A percentile compares a stretch with the other conserved stretches of the same genome.
These are phyloP conservation scores for Sordariomycetes sp. DNA, from an alignment of 2,329 filamentous ascomycete genomes.

Conservation along the genomic window DNA sequence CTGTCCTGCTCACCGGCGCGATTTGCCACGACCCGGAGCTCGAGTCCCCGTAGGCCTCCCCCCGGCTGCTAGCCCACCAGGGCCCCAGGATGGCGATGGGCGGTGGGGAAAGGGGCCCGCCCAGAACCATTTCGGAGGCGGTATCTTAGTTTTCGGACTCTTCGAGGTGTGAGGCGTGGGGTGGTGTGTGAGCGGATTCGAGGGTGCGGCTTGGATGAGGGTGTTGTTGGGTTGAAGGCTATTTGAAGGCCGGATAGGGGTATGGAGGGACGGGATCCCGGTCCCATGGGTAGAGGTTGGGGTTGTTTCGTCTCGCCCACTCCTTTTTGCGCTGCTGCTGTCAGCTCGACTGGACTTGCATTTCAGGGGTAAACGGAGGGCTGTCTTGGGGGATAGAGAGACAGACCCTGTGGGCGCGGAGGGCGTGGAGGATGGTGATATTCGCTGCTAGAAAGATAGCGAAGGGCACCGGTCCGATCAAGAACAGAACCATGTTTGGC, in stretches of 20 bases:
- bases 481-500: not conserved
- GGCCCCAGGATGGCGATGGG: not conserved
- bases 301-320: not conserved
- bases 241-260: not conserved
- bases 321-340: not conserved
- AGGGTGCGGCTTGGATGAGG: not conserved
- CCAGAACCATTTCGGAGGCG: not conserved
- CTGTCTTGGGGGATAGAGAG: not conserved
- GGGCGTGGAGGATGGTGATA: not conserved
- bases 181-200: not conserved
- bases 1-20: not conserved
- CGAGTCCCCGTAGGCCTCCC: not conserved
- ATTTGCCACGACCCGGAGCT: not conserved
- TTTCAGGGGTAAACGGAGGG: not conserved
- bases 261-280: not conserved
- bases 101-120: not conserved
- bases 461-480: not conserved
- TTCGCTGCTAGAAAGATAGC: not conserved
- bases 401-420: not conserved
- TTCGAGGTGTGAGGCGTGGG: not conserved
- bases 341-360: too few species aligned
- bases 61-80: not conserved
- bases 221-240: not conserved
- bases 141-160: not conserved
- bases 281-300: not conserved